Base-by-base conservation (phyloP, 106 monocot species). In the Amphibolis antarctica region DNA sequence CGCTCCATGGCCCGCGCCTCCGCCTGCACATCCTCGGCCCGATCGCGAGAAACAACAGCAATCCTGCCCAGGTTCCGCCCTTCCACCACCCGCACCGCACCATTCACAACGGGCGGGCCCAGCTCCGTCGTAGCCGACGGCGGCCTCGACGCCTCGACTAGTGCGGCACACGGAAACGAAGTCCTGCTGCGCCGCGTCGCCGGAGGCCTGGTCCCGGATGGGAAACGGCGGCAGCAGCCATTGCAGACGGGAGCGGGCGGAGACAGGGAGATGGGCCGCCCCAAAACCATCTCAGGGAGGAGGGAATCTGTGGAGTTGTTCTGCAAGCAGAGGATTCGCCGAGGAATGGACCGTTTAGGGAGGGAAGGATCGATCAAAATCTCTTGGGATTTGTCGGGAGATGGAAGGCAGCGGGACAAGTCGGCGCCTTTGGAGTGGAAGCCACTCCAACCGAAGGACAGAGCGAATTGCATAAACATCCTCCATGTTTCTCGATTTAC, bases 1-100 rank as follows among this genome's bases (percentile, higher is more conserved):
- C 90, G 86, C 10, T 79, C 27, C 84, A 91, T 65, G 55, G 91
- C 98, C 60, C 87, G 62, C 0, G 76, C 82, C 79, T 91, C 98
- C 42, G 87, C 90, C 74, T 98, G 86, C 72, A 91, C 65, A 28
- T 88, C 87, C 3, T 75, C 74, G 26, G 85, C 68, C 44, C 81
- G 70, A 46, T 81, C 82, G 14, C 72, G 80, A 9, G 70, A 10
- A 15, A 56, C 13, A 55, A 51, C 63, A 26, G 28, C 43, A 30
- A 9, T n/a, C 5, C 23, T 14, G 15, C 24, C 23, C 52, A 12
- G 25, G 10, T 25, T 30, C 49, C 67, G 69, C 45, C 63, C 63
- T 42, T 50, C 63, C 13, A 18, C 63, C 42, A 60, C 27, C 55
- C 52, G 55, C 12, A 51, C 23, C 20, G 36, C 48, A 15, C 58